A percentile compares a stretch with the other conserved stretches of the same genome.
phyloP scores from a whole-genome alignment of 73 alveolate genomes.

The Paramecium sonneborni region DNA sequence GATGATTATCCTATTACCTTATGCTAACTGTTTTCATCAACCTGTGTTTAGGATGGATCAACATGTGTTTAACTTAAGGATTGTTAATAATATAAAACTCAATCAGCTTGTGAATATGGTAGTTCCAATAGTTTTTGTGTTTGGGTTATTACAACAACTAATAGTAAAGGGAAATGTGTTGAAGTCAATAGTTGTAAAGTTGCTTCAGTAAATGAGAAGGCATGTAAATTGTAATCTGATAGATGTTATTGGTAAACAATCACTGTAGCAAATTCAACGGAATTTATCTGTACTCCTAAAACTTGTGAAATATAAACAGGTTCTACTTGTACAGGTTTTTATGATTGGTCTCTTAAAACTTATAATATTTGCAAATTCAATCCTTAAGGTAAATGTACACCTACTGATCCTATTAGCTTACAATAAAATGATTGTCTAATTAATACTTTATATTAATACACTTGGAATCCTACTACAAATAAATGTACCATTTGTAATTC shows the following conservation, averaged over 20 bases:
- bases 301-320: not conserved
- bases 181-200: not conserved
- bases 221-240: not conserved
- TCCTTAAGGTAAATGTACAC: not conserved
- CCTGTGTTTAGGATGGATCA: slow-evolving; percentile 5
- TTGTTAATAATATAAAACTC: not conserved
- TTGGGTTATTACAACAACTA: not conserved
- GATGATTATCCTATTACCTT: not conserved
- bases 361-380: not conserved
- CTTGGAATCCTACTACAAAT: slow-evolving; percentile 6
- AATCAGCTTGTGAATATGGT: slow-evolving; percentile 35
- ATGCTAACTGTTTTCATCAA: not conserved
- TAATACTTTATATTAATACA: not conserved
- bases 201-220: not conserved
- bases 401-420: not conserved
- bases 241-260: not conserved
- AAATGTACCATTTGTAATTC: not conserved
- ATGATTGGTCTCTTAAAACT: not conserved
- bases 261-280: not conserved
- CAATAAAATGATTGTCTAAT: not conserved
- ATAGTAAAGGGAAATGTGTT: not conserved
- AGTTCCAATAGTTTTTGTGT: not conserved
- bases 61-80: not conserved
- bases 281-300: not conserved
- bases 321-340: not conserved